Percentiles rank a stretch among this genome's conserved stretches.
phyloP scores from a whole-genome alignment of 306 rosid genomes.

The Sphenostylis stenocarpa region DNA sequence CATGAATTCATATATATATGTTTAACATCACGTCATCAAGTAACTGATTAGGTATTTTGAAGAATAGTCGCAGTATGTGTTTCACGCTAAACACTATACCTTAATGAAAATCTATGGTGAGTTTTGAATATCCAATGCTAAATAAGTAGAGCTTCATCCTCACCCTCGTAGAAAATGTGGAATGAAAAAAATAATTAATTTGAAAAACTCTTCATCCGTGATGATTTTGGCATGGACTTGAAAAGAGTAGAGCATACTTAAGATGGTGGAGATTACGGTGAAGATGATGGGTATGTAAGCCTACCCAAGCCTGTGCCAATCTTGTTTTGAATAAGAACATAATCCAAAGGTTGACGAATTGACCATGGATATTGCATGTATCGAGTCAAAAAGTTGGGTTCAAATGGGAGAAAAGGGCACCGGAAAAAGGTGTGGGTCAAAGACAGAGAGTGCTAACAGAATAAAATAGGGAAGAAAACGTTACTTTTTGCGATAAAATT shows the following conservation, averaged over 20 bases:
- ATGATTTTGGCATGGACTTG: background rate
- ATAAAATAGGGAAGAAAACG: conserved; percentile 21
- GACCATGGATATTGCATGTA: conserved; percentile 29
- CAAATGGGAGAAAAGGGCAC: background rate
- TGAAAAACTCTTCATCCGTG: background rate
- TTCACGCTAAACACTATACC: background rate
- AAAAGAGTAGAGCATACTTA: background rate
- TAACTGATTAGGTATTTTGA: background rate
- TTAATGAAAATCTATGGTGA: background rate
- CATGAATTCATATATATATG: background rate
- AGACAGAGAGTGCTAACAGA: conserved; percentile 1
- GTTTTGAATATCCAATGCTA: background rate
- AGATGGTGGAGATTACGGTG: conserved; percentile 35
- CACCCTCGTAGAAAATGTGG: background rate
- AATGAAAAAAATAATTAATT: background rate
- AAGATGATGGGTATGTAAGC: conserved; percentile 54
- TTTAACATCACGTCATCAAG: background rate
- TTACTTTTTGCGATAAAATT: background rate
- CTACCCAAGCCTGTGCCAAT: conserved; percentile 59
- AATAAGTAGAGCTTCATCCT: background rate
- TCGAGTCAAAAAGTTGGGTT: conserved; percentile 46
- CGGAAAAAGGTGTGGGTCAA: conserved; percentile 31
- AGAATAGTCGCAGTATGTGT: background rate
- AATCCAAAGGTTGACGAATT: conserved; percentile 33
- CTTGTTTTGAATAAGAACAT: conserved; percentile 14